Evolutionary conservation across 2,329 filamentous ascomycete species (phyloP).

Genomic region (Colletotrichum sp.): DNA sequence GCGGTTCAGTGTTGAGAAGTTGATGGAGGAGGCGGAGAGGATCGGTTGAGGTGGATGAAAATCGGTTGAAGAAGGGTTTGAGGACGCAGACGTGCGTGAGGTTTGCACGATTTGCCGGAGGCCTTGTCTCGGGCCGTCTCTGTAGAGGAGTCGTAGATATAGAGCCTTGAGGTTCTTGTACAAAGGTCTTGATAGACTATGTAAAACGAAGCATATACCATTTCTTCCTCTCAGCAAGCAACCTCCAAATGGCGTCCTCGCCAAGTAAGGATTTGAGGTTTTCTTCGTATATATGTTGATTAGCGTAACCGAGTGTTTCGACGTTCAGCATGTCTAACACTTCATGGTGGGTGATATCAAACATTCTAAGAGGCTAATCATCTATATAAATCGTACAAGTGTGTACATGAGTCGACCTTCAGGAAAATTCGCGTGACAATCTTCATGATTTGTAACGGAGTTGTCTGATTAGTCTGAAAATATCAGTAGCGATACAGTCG

Average conservation of each 20-base stretch:
- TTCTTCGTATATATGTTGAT: not conserved
- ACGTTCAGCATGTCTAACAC: not conserved
- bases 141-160: not conserved
- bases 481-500: not conserved
- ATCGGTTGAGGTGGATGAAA: conserved; percentile 49
- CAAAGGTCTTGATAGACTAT: not conserved
- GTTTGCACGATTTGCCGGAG: not conserved
- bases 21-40: conserved; percentile 90
- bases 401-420: not conserved
- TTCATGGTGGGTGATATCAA: not conserved
- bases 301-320: not conserved
- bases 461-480: not conserved
- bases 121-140: not conserved
- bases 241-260: not conserved
- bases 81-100: not conserved
- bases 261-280: not conserved
- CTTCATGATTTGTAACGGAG: too few relatives aligned
- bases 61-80: not conserved
- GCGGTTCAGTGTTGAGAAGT: conserved; percentile 80
- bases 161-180: not conserved
- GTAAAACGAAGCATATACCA: conserved; percentile 15
- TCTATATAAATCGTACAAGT: not conserved
- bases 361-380: not conserved
- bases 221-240: not conserved
- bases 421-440: too few relatives aligned